phyloP scores from a whole-genome alignment of 2,329 filamentous ascomycete genomes.

The Scedosporium boydii region DNA sequence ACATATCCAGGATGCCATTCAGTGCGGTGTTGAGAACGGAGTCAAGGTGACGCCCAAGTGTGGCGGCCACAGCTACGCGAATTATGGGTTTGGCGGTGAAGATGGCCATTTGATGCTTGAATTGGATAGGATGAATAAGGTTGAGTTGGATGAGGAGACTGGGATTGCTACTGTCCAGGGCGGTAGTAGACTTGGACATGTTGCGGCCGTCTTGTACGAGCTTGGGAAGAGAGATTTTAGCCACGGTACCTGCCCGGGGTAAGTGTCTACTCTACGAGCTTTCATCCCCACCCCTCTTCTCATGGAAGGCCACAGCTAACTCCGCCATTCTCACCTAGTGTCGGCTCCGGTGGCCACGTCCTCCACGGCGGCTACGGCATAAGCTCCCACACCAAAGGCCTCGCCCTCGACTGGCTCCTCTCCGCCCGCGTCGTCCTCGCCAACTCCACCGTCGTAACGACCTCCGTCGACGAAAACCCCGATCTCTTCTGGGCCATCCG shows the following conservation, averaged over 20 bases:
- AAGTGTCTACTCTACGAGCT: background rate
- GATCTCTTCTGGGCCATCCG: constrained; percentile 34
- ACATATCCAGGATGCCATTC: constrained; percentile 34
- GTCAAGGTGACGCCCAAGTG: constrained; percentile 40
- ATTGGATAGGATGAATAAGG: constrained; percentile 26
- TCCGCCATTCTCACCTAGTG: constrained; percentile 12
- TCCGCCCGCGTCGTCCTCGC: constrained; percentile 27
- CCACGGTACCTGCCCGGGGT: constrained; percentile 32
- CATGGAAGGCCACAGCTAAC: background rate
- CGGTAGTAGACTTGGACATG: constrained; percentile 32
- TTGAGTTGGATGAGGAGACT: constrained; percentile 20
- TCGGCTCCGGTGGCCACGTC: constrained; percentile 35
- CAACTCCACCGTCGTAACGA: constrained; percentile 20
- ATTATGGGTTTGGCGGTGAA: constrained; percentile 32
- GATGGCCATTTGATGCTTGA: constrained; percentile 31
- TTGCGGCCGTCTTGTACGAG: constrained; percentile 25
- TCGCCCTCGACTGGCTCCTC: constrained; percentile 24
- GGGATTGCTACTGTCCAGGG: constrained; percentile 26
- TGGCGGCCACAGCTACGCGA: constrained; percentile 45
- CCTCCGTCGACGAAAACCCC: constrained; percentile 21
- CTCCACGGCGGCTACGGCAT: constrained; percentile 29
- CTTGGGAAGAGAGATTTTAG: constrained; percentile 26
- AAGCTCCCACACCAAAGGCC: constrained; percentile 14
- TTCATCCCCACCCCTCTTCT: background rate
- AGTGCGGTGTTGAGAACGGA: constrained; percentile 29